Evolutionary conservation across 106 monocot species (phyloP).

Genomic region (Triglochin maritima): DNA sequence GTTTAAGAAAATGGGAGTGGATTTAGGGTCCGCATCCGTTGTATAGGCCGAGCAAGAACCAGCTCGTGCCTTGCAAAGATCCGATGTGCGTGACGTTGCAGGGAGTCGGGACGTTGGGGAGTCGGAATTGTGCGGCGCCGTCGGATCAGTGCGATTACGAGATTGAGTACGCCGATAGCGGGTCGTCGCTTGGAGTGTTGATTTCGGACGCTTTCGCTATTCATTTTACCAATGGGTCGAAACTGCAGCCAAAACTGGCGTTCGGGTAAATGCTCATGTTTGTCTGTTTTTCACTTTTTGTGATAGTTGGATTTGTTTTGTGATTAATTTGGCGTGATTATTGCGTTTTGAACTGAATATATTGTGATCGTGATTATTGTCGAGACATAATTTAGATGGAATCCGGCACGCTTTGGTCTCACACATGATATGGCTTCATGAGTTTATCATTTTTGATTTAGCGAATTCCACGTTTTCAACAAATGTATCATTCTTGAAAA

Average conservation of each 20-base stretch:
- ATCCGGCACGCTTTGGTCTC: no score
- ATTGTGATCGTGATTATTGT: no score
- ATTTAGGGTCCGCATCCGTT: conserved; percentile 69
- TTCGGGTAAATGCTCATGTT: conserved; percentile 33
- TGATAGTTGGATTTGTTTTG: not conserved
- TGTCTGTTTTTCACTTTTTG: not conserved
- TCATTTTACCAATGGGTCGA: conserved; percentile 47
- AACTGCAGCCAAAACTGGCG: conserved; percentile 35
- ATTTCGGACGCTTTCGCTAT: conserved; percentile 46
- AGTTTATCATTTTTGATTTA: no score
- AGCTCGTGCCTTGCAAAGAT: conserved; percentile 52
- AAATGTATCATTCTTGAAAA: no score
- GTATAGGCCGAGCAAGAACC: conserved; percentile 48
- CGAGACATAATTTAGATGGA: no score
- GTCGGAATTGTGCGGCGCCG: conserved; percentile 13
- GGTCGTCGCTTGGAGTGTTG: conserved; percentile 83
- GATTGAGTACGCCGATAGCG: conserved; percentile 54
- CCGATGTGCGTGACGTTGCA: conserved; percentile 47
- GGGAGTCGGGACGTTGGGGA: not conserved
- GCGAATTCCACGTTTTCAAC: no score
- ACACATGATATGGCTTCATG: no score
- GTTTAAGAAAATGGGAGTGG: no score
- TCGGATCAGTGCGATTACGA: conserved; percentile 68
- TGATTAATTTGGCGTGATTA: not conserved
- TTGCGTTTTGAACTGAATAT: not conserved